Base-by-base conservation (phyloP, 1,284 basidiomycete species). In the Coniferiporia weirii region DNA sequence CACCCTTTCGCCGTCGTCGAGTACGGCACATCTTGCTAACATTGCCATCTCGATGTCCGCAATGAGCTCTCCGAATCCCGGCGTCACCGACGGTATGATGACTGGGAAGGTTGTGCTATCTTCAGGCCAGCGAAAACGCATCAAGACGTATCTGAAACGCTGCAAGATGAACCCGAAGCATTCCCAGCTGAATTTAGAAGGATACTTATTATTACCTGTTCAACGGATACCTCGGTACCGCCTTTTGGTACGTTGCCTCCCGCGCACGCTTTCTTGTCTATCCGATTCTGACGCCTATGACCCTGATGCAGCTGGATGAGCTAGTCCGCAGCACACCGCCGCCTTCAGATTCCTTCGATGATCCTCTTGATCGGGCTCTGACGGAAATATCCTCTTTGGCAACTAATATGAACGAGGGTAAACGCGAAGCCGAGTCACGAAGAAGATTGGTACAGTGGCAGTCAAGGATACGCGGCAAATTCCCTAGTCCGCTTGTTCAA, bases 151-250 rank as follows among this genome's bases (percentile, higher is more conserved):
- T 72, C 72, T 96, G 53, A 95, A 96, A 75, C 84, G 89, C 50
- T 93, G 89, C 69, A 83, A 90, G 53, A 73, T 90, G 68, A 87
- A 90, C 66, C 94, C 94, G 2, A 80, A 87, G 44, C 97, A 99
- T 73, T 91, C 91, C n/a, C 97, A 99, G 72, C 82, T 99, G 63
- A 98, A 95, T 69, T 75, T 99, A 64, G 95, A 99, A 75, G 91
- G 90, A 8, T 99, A 99, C 71, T 76, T 99, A 32, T 80, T 99
- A 5, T 82, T 99, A 47, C 96, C 96, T 38, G 90, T 99, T 22
- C 96, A 99, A 72, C 86, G 96, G 52, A 91, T 99, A 67, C 97
- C 97, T 12, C 86, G 96, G 19, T 99, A 99, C 76, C 87, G 91
- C 65, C 76, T 99, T 61, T 78, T 99, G 68, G 93, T 93, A 67